Percentiles rank a stretch among this genome's conserved stretches.
These are phyloP conservation scores for Dictyophora rubrovolvata DNA, from an alignment of 768 basidiomycete genomes.

Conservation along the genomic window DNA sequence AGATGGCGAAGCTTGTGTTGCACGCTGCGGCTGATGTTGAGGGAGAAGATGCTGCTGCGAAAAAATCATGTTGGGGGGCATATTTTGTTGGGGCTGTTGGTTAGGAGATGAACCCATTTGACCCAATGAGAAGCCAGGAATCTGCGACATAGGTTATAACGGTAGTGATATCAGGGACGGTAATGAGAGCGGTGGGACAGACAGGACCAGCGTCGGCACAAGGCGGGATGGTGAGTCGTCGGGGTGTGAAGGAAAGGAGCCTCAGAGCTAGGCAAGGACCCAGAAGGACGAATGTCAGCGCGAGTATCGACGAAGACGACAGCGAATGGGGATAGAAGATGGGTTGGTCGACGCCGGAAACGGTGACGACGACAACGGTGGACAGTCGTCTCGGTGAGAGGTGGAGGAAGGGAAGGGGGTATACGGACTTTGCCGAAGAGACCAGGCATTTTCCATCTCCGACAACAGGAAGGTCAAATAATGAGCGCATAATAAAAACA, in stretches of 20 bases:
- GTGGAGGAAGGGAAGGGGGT: slow-evolving; percentile 1
- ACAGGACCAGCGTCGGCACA: background rate
- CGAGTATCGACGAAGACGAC: background rate
- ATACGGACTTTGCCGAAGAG: background rate
- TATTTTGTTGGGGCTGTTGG: slow-evolving; percentile 1
- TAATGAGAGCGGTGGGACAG: background rate
- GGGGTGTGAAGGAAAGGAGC: background rate
- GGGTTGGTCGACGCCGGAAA: background rate
- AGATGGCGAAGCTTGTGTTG: slow-evolving; percentile 34
- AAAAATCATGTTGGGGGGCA: slow-evolving; percentile 2
- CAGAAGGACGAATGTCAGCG: background rate
- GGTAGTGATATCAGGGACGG: background rate
- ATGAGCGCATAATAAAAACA: background rate
- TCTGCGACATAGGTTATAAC: slow-evolving; percentile 5
- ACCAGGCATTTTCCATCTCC: background rate
- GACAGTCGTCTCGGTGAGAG: background rate
- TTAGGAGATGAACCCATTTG: background rate
- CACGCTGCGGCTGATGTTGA: slow-evolving; percentile 25
- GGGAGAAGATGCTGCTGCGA: slow-evolving; percentile 22
- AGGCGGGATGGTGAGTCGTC: background rate
- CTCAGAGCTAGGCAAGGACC: background rate
- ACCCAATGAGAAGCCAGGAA: slow-evolving; percentile 4
- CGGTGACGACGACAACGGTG: background rate
- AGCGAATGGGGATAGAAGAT: background rate
- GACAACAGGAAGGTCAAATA: background rate